Evolutionary conservation across 768 basidiomycete genomes (phyloP), one percentile per base, ranked within the genome.

Genomic region (Porpolomopsis calyptriformis): DNA sequence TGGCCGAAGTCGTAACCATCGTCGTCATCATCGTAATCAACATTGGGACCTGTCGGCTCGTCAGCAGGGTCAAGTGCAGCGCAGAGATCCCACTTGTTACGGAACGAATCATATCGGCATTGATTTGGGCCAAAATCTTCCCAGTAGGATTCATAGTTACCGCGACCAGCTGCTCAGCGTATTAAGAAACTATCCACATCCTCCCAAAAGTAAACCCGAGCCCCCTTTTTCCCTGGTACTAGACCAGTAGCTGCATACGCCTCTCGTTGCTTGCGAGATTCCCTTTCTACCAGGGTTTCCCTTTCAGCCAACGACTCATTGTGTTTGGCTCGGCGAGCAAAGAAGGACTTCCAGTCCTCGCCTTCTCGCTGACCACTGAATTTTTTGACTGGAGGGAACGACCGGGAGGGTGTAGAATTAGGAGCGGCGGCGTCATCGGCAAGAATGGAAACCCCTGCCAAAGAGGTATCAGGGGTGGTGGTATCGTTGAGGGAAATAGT

Each of bases 11-110:
- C 19, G 25, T 44, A n/a, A 40, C 33, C 27, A 25, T 20, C 22
- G 22, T 41, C 19, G 16, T 38, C 52, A 40, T 52, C 42, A 4
- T 41, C 39, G 29, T 9, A 39, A 23, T 52, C 52, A 44, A 42
- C 39, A 7, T 27, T 23, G 29, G 37, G 34, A n/a, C n/a, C n/a
- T n/a, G n/a, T n/a, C n/a, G n/a, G n/a, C 14, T 34, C 34, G 10
- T 46, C 49, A 35, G 35, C 34, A 16, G 53, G 48, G 14, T 45
- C 47, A 18, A 52, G 49, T 19, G 47, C 46, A 4, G 23, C 26
- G 46, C 57, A 57, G 2, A 58, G 36, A 43, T 58, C 57, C 53
- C 57, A 58, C 41, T 56, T 53, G 46, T 58, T 45, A 18, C 26
- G 34, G 39, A 53, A 53, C 11, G 49, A 43, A 42, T 58, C 45